Evolutionary conservation across 2,329 filamentous ascomycete genomes (phyloP), one percentile per base, ranked within the genome.

Genomic region (Aspergillus glaucus): DNA sequence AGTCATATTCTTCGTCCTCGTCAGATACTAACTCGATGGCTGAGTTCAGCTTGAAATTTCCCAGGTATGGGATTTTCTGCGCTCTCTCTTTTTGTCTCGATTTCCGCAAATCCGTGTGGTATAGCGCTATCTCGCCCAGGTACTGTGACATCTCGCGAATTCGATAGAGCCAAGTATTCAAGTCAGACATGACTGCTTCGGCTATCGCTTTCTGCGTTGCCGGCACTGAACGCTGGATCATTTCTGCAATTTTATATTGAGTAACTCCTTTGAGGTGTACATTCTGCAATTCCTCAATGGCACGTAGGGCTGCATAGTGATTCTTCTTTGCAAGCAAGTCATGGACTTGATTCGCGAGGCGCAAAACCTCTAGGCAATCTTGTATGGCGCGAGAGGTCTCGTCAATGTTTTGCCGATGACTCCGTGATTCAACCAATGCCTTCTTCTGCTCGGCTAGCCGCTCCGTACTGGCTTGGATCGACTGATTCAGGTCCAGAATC

Each of bases 71-170:
- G 51, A 90, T 84, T 17, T 82, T 79, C 55, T 95, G 87, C 7
- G 86, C 81, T 17, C 93, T 81, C 61, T 94, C 86, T 64, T 90
- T 87, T 62, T 95, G 89, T 45, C 92, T 81, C 21, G 83, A 81
- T 54, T 92, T 81, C 41, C 93, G 83, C 64, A 94, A 81, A 60
- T 96, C 87, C 0, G 93, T 98, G 63, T 97, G 90, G 63, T 94
- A 97, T 64, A 98, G 94, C 3, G 93, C 91, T 6, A 98, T 88
- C 66, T 98, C 93, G 4, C 93, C 93, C 6, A 98, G 74, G 55
- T 95, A 96, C 59, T 96, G 92, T 1, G 93, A 96, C 15, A 90
- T 95, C 68, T 98, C 93, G 60, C 93, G 84, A 54, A 98, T 95
- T 19, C 88, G 85, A 62, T 87, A 98, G 8, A 98, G 77, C 93